Percentiles rank a stretch among this genome's conserved stretches.
Evolutionary conservation across 352 stramenopile genomes (phyloP).

Genomic region (Pythium utonaiense): DNA sequence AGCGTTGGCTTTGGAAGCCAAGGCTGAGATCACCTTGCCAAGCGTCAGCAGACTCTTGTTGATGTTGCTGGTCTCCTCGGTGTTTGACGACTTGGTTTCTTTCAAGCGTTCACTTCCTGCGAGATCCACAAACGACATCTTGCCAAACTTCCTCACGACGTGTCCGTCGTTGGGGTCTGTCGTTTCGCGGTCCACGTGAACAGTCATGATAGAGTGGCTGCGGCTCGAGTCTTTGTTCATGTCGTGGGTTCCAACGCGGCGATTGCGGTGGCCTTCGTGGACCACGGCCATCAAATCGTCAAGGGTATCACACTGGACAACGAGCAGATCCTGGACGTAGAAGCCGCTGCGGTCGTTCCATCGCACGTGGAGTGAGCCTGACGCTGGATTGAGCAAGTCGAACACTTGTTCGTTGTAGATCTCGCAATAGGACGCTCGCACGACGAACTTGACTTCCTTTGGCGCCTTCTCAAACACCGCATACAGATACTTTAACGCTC

Average conservation of each 20-base stretch:
- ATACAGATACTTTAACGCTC: constrained; percentile 72
- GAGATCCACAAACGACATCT: constrained; percentile 82
- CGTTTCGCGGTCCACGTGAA: constrained; percentile 63
- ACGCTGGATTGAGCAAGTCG: constrained; percentile 67
- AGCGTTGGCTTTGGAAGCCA: constrained; percentile 42
- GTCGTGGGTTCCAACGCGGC: constrained; percentile 55
- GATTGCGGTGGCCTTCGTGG: constrained; percentile 69
- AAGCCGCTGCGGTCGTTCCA: constrained; percentile 75
- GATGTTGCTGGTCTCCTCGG: constrained; percentile 80
- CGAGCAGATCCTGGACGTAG: constrained; percentile 74
- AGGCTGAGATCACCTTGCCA: constrained; percentile 80
- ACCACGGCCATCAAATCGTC: constrained; percentile 76
- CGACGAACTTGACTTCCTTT: constrained; percentile 50
- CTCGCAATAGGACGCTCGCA: constrained; percentile 75
- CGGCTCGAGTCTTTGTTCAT: constrained; percentile 84
- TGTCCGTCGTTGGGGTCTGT: constrained; percentile 45
- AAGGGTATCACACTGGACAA: constrained; percentile 69
- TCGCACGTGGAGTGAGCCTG: constrained; percentile 56
- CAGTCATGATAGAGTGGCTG: constrained; percentile 71
- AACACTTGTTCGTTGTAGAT: constrained; percentile 87
- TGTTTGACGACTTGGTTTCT: constrained; percentile 66
- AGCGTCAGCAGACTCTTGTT: constrained; percentile 82
- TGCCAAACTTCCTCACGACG: constrained; percentile 57
- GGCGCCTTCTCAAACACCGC: constrained; percentile 38
- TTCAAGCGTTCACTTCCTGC: constrained; percentile 72